phyloP scores from a whole-genome alignment of 2,329 filamentous ascomycete genomes.

The Colletotrichum sp. region DNA sequence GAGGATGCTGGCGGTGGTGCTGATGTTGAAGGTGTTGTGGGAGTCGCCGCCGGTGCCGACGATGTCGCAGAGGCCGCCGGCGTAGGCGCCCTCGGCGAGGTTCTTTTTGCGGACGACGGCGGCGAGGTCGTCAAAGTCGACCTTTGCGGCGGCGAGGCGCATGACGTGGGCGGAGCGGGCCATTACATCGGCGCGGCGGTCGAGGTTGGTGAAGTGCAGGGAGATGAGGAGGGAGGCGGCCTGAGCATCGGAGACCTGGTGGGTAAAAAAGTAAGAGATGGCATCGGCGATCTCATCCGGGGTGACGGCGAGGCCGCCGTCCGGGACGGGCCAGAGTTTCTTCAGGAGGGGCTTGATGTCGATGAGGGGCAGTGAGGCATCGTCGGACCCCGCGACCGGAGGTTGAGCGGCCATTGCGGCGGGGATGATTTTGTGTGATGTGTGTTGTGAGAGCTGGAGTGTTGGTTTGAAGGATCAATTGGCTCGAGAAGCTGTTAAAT shows the following conservation, averaged over 20 bases:
- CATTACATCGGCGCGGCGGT: constrained; percentile 84
- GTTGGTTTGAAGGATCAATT: background rate
- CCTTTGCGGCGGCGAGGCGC: constrained; percentile 76
- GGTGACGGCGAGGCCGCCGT: constrained; percentile 57
- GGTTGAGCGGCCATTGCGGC: constrained; percentile 34
- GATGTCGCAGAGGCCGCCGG: constrained; percentile 90
- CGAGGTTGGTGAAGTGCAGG: constrained; percentile 88
- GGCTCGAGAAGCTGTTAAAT: background rate
- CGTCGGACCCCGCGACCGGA: constrained; percentile 28
- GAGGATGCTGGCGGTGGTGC: constrained; percentile 91
- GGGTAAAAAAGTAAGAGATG: constrained; percentile 89
- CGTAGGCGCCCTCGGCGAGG: constrained; percentile 74
- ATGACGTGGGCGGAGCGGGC: constrained; percentile 84
- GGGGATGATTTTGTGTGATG: background rate
- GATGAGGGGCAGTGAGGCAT: constrained; percentile 36
- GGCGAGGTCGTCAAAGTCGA: constrained; percentile 69
- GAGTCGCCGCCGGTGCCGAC: constrained; percentile 96
- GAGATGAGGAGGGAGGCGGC: constrained; percentile 87
- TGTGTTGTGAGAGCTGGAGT: background rate
- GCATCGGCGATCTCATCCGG: constrained; percentile 88
- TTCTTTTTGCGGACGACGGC: constrained; percentile 65
- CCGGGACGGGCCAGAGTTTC: constrained; percentile 68
- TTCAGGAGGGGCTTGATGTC: constrained; percentile 76
- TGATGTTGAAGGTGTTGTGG: constrained; percentile 98
- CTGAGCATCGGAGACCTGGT: constrained; percentile 87